Percentiles rank a stretch among this genome's conserved stretches.
phyloP scores from a whole-genome alignment of 2,329 filamentous ascomycete genomes.

The Neonectria magnoliae region DNA sequence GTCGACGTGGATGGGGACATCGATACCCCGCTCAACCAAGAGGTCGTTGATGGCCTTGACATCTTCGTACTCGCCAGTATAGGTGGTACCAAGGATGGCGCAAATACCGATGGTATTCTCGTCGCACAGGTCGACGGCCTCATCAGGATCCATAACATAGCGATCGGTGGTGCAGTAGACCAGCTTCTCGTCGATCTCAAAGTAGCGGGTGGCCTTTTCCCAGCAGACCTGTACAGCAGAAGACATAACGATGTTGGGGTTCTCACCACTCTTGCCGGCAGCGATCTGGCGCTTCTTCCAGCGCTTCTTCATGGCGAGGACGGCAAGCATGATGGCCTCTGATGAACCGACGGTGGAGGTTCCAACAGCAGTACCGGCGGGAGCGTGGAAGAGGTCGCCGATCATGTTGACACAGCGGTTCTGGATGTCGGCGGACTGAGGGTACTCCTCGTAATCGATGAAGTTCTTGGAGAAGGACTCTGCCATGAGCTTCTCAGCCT shows the following conservation, averaged over 20 bases:
- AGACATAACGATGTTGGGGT: conserved; percentile 95
- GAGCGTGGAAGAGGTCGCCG: conserved; percentile 86
- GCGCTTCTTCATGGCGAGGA: conserved; percentile 92
- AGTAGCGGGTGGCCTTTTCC: conserved; percentile 92
- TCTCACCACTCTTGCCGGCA: conserved; percentile 81
- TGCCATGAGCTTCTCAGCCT: conserved; percentile 94
- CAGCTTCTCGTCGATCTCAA: conserved; percentile 91
- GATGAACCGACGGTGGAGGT: conserved; percentile 91
- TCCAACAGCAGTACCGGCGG: conserved; percentile 77
- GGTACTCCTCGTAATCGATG: conserved; percentile 88
- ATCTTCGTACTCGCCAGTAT: conserved; percentile 96
- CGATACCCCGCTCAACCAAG: conserved; percentile 76
- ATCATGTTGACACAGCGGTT: conserved; percentile 95
- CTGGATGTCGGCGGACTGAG: conserved; percentile 84
- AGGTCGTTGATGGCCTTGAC: conserved; percentile 92
- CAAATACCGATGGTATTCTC: conserved; percentile 91
- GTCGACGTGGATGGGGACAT: conserved; percentile 92
- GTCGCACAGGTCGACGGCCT: conserved; percentile 69
- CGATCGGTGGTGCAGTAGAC: conserved; percentile 71
- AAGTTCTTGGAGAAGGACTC: conserved; percentile 96
- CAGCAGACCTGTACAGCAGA: conserved; percentile 96
- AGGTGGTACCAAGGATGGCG: conserved; percentile 89
- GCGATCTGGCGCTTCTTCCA: conserved; percentile 90
- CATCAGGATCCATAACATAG: conserved; percentile 70
- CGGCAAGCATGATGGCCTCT: conserved; percentile 85